Evolutionary conservation across 2,329 filamentous ascomycete genomes (phyloP).

Genomic region (Calonectria fujianensis): DNA sequence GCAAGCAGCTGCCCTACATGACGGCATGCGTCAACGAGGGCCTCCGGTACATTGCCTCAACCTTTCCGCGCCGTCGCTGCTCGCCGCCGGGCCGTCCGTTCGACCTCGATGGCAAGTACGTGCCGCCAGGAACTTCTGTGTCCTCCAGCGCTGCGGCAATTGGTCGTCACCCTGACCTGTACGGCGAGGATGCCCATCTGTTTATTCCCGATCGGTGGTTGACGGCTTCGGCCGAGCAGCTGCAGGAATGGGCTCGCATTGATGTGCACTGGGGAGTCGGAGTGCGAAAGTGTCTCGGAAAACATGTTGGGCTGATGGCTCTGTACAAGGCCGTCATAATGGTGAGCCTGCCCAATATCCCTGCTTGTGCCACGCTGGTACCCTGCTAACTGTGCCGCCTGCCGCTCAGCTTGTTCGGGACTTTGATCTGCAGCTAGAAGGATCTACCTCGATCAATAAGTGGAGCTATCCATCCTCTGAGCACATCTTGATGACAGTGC

Average conservation of each 20-base stretch:
- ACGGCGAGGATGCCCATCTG: neutral
- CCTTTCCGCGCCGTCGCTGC: neutral
- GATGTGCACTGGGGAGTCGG: neutral
- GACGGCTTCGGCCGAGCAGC: neutral
- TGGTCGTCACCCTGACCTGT: neutral
- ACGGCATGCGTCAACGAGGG: neutral
- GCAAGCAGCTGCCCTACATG: neutral
- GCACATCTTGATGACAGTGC: neutral
- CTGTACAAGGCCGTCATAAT: neutral
- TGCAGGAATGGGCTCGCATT: neutral
- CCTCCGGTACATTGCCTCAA: neutral
- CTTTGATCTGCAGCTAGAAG: conserved; percentile 1
- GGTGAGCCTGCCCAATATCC: neutral
- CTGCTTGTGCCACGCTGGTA: neutral
- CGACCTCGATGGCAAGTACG: conserved; percentile 2
- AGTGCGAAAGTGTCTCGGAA: neutral
- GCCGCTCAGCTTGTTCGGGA: neutral
- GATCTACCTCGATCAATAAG: neutral
- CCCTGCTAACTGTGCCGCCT: neutral
- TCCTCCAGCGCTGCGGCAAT: neutral
- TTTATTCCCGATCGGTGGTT: neutral
- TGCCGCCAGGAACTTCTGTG: neutral
- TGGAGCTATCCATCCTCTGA: conserved; percentile 5
- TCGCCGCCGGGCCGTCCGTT: neutral
- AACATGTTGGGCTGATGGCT: neutral